Evolutionary conservation across 306 rosid species (phyloP).

Genomic region (Sechiopsis laciniata): DNA sequence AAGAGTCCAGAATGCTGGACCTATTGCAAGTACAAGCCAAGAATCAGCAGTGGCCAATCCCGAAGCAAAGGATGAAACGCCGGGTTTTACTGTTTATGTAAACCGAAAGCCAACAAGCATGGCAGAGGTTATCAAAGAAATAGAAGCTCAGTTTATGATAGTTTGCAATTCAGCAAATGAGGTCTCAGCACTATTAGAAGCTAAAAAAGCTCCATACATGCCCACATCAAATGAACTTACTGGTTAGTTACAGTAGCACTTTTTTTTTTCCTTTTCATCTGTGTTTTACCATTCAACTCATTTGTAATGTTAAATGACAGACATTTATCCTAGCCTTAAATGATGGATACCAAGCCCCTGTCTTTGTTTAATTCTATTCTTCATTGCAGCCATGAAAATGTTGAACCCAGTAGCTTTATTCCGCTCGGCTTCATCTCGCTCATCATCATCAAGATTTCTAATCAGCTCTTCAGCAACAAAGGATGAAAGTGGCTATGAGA

Average conservation of each 20-base stretch:
- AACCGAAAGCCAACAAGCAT: conserved; percentile 76
- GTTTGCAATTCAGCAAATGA: conserved; percentile 68
- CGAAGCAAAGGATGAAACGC: conserved; percentile 58
- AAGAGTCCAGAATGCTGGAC: conserved; percentile 48
- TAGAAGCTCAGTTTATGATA: conserved; percentile 61
- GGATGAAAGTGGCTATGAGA: conserved; percentile 42
- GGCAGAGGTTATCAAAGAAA: conserved; percentile 73
- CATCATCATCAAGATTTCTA: conserved; percentile 58
- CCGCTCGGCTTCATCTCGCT: conserved; percentile 71
- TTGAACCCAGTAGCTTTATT: conserved; percentile 85
- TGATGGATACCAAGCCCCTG: not conserved
- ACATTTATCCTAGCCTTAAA: not conserved
- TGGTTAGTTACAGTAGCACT: conserved; percentile 36
- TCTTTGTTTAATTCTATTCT: not conserved
- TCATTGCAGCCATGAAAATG: conserved; percentile 66
- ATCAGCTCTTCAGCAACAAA: conserved; percentile 37
- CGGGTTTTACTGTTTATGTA: conserved; percentile 73
- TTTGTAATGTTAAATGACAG: not conserved
- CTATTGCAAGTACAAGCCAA: conserved; percentile 37
- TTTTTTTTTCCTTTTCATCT: not conserved
- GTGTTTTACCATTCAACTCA: not conserved
- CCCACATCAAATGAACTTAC: conserved; percentile 54
- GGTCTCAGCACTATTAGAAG: conserved; percentile 67
- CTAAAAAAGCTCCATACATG: conserved; percentile 46
- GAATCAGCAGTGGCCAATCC: conserved; percentile 37